phyloP scores from a whole-genome alignment of 768 basidiomycete genomes.

The Melanogaster broomeanus region DNA sequence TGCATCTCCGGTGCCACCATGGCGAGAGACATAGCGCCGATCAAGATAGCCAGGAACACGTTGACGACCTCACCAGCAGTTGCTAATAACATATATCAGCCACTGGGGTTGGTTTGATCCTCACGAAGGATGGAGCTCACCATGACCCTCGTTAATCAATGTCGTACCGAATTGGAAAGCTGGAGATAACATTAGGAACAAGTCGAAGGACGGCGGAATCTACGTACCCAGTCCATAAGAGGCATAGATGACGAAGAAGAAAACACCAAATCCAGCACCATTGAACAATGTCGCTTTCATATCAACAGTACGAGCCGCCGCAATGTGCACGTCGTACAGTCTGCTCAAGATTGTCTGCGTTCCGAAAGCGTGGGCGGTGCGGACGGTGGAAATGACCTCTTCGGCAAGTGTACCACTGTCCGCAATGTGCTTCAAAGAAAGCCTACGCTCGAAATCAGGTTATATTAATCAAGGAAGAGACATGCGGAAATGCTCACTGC shows the following conservation, averaged over 20 bases:
- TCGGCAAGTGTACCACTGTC: no score
- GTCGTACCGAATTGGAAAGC: constrained; percentile 92
- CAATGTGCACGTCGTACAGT: constrained; percentile 67
- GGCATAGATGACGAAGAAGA: constrained; percentile 78
- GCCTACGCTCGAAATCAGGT: constrained; percentile 34
- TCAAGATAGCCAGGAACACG: no score
- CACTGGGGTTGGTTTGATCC: no score
- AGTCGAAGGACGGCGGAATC: background rate
- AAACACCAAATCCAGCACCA: constrained; percentile 61
- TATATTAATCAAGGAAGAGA: background rate
- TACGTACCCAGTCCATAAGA: constrained; percentile 66
- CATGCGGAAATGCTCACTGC: constrained; percentile 25
- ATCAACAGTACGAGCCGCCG: constrained; percentile 52
- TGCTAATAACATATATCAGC: no score
- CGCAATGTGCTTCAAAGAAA: constrained; percentile 72
- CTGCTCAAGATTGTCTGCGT: no score
- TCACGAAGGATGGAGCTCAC: no score
- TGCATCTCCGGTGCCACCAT: constrained; percentile 87
- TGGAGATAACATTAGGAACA: constrained; percentile 23
- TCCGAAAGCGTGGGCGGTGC: no score
- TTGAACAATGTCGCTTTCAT: constrained; percentile 59
- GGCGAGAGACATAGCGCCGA: constrained; percentile 89
- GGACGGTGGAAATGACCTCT: no score
- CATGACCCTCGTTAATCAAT: no score
- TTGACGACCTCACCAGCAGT: no score